These are phyloP conservation scores for Penicillium thymicola DNA, from an alignment of 2,329 filamentous ascomycete genomes.

Conservation along the genomic window DNA sequence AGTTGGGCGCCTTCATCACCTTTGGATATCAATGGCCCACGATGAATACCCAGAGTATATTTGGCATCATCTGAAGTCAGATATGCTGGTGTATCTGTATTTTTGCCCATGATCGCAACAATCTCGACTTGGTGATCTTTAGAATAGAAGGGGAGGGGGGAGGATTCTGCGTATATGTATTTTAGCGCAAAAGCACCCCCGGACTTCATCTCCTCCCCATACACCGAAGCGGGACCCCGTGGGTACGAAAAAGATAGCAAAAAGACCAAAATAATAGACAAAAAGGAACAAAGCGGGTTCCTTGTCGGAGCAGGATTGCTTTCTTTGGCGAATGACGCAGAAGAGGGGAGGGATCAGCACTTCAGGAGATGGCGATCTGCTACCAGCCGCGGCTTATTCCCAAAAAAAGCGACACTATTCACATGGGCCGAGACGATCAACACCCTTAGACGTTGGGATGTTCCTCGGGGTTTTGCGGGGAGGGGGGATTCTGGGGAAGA, in stretches of 20 bases:
- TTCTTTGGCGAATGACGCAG: conserved; percentile 13
- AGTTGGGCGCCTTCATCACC: conserved; percentile 17
- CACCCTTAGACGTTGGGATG: not conserved
- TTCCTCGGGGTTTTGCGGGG: conserved; percentile 11
- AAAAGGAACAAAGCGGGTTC: not conserved
- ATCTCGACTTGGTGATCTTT: not conserved
- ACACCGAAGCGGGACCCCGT: not conserved
- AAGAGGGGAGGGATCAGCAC: conserved; percentile 17
- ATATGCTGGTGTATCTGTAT: conserved; percentile 24
- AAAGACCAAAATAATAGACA: not conserved
- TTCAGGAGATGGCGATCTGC: conserved; percentile 21
- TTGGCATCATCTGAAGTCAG: conserved; percentile 28
- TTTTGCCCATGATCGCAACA: conserved; percentile 23
- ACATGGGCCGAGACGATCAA: conserved; percentile 18
- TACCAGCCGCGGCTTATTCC: conserved; percentile 19
- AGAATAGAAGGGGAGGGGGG: not conserved
- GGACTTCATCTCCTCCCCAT: not conserved
- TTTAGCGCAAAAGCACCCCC: not conserved
- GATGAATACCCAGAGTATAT: conserved; percentile 30
- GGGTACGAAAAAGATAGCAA: not conserved
- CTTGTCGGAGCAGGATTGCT: conserved; percentile 20
- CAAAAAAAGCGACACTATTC: conserved; percentile 11
- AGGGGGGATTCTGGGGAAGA: not conserved
- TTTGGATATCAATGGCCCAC: conserved; percentile 26
- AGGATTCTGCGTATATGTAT: conserved; percentile 5